Evolutionary conservation across 2,329 filamentous ascomycete genomes (phyloP), one percentile per base, ranked within the genome.

Genomic region (Zarea fungicola): DNA sequence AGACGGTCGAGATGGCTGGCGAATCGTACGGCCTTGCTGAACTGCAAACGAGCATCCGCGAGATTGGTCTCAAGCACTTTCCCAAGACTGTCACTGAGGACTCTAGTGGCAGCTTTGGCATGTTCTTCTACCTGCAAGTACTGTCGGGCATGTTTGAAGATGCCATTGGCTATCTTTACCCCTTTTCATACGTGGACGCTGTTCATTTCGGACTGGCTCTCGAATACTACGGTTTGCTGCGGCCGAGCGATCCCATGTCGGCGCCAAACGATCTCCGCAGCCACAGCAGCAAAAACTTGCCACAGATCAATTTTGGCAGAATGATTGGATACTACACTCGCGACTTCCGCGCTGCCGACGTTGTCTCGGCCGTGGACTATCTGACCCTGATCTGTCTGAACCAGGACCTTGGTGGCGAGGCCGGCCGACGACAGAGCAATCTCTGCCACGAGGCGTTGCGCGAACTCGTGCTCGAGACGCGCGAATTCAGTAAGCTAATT

Each of bases 281-380:
- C 56, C 71, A 81, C 66, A 89, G 81, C 57, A 86, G 78, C 60
- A 80, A 83, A 57, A 78, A 81, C 55, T 75, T 81, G 54, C 78
- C 90, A 5, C 90, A 96, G 65, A 85, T 99, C 68, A 96, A 93
- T 73, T 97, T 97, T 69, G 91, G 89, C 37, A 85, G 87, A 51
- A 88, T 97, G 75, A 76, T 97, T 53, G 95, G 92, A 34, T 89
- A 93, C 65, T 99, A 99, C 73, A 99, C 95, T 5, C 82, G 87
- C 47, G 91, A 96, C 67, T 99, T 99, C 80, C 85, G 93, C 45
- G 89, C 89, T 25, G 91, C 90, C 18, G 85, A 95, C 60, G 87
- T 90, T 6, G 87, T 87, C 50, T 88, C 89, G 28, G 93, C 95
- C 3, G 88, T 95, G 16, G 93, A 99, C 65, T 99, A 99, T 65